These are phyloP conservation scores for Astrephomene gubernaculifera DNA, from an alignment of 139 green algal species.

Conservation along the genomic window DNA sequence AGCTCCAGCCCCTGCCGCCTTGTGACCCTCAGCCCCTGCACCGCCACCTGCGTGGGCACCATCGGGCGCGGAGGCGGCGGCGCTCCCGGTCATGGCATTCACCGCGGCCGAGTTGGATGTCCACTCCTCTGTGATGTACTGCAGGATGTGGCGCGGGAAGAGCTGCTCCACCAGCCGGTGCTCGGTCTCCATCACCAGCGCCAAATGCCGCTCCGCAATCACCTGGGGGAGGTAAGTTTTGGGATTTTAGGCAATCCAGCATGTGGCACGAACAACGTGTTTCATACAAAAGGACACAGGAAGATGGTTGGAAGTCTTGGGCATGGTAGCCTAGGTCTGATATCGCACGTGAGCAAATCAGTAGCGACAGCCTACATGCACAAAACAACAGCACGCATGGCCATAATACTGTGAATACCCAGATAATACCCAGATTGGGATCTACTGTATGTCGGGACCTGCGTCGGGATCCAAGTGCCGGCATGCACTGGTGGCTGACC, in stretches of 20 bases:
- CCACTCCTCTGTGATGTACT: constrained; percentile 33
- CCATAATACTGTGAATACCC: background rate
- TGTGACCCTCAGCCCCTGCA: background rate
- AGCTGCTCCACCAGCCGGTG: constrained; percentile 30
- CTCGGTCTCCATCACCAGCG: constrained; percentile 28
- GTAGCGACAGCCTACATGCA: background rate
- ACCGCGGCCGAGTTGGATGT: background rate
- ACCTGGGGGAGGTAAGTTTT: background rate
- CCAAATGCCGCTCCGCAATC: constrained; percentile 8
- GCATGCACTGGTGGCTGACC: background rate
- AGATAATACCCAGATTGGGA: background rate
- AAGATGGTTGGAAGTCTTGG: background rate
- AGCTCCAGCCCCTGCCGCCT: background rate
- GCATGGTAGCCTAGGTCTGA: background rate
- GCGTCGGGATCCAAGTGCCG: no score
- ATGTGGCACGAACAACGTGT: background rate
- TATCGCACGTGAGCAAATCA: background rate
- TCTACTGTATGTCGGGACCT: no score
- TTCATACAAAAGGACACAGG: background rate
- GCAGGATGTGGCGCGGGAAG: constrained; percentile 13
- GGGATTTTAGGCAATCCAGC: background rate
- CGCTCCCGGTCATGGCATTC: background rate
- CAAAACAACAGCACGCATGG: background rate
- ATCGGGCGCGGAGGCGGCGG: background rate
- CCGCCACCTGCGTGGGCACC: background rate